Evolutionary conservation across 371 early-diverging fungal species (phyloP), one percentile per base, ranked within the genome.

Genomic region (Actinomortierella ambigua): DNA sequence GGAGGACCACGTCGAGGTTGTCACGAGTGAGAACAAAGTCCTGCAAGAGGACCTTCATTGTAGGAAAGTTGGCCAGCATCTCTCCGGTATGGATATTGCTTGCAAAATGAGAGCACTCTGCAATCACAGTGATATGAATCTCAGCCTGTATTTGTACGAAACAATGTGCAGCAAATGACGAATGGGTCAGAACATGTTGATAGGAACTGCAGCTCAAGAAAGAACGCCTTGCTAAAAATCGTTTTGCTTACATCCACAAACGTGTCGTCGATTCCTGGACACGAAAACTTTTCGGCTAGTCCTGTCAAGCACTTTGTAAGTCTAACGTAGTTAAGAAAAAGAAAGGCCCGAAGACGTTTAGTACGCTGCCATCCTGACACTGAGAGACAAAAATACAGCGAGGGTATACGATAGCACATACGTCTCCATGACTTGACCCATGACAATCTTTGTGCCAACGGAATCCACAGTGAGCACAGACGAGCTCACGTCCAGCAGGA

Each of bases 91-190:
- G 80, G 55, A 81, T 75, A 46, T 86, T 88, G 48, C 86, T 85
- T 61, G 85, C 85, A 67, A 90, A 82, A 60, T 86, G 84, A 18
- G 86, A 79, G 66, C 88, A 88, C 60, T 93, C 92, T 3, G 90
- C 92, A 44, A 92, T 84, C 39, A 93, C 88, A 1, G 90, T 90
- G 17, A 92, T 80, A 43, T 88, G 79, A 9, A 93, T 78, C 26
- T 81, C 81, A 5, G 90, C 84, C 48, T 85, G 69, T 41, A 85
- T 57, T 85, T 88, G 71, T 46, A 49, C 24, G 28, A 23, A n/a
- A 55, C 26, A 39, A 17, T 27, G 49, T 26, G 29, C 41, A 28
- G 13, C 47, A 50, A 34, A 9, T 29, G 18, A 43, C 8, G 14
- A 55, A 22, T 40, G 11, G 6, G 23, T 48, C 24, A 20, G 6